Base-by-base conservation (phyloP, 768 basidiomycete species). In the Panaeolus papilionaceus region DNA sequence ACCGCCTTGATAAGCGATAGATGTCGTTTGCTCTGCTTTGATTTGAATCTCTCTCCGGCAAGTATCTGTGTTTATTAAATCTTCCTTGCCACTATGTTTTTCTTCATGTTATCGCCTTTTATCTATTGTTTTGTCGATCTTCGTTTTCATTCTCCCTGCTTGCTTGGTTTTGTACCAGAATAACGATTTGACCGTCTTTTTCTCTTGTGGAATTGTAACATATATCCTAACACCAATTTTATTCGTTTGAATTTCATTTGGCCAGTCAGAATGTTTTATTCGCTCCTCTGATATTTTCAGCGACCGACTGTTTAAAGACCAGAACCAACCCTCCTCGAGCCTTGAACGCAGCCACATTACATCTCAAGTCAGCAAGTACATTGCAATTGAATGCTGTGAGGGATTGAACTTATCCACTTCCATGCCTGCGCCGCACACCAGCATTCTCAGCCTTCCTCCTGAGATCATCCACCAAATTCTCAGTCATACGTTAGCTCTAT, bases 1-100 rank as follows among this genome's bases (percentile, higher is more conserved):
- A 33, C n/a, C 40, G 64, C 16, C n/a, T 64, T 11, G 62, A 42
- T 28, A 14, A 63, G 23, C 42, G 14, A 37, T 58, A 58, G 45
- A 18, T 0, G 3, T 47, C 16, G 12, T 1, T 47, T 47, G 4
- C 4, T 42, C 2, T 5, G 16, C 40, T 0, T 42, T 5, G 10
- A 10, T 4, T 5, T 23, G 23, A 23, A 23, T 23, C 23, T 42
- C 16, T 42, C 40, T 42, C 40, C 11, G 9, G 16, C 10, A 42
- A 9, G 16, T 11, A 42, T 5, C 40, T 45, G 12, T 45, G 4
- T 45, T 8, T 45, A 45, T 45, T 1, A 40, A 7, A 10, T 12
- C 16, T 20, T 3, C 26, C 26, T 51, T 51, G 20, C 20, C 5
- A 11, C 23, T 23, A 20, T 10, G 14, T 51, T 51, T 51, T 51